Evolutionary conservation across 768 basidiomycete species (phyloP).

Genomic region (Ramaria sp.): DNA sequence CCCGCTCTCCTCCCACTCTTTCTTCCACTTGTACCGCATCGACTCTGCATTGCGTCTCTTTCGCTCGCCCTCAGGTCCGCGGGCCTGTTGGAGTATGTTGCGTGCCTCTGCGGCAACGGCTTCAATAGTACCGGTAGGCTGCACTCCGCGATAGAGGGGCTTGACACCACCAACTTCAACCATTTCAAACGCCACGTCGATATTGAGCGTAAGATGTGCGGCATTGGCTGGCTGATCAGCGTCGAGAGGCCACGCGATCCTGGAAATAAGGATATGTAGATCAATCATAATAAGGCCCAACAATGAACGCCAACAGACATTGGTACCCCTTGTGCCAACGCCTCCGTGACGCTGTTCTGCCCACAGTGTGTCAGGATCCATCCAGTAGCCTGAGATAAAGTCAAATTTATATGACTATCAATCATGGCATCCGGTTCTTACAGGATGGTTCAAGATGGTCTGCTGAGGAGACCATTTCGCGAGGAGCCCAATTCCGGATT

Average conservation of each 20-base stretch:
- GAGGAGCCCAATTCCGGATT: conserved; percentile 13
- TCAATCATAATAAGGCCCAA: neutral
- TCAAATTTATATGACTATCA: too few species aligned
- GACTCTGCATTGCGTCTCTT: conserved; percentile 14
- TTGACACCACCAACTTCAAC: conserved; percentile 16
- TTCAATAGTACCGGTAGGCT: conserved; percentile 14
- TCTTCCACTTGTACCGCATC: neutral
- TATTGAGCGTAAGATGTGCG: conserved; percentile 12
- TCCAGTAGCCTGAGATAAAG: conserved; percentile 13
- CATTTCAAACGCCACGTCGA: conserved; percentile 10
- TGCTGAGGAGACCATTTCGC: conserved; percentile 18
- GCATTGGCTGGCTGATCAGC: conserved; percentile 18
- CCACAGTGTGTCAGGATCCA: conserved; percentile 20
- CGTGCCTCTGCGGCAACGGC: conserved; percentile 13
- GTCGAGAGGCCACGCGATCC: conserved; percentile 19
- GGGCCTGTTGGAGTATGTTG: conserved; percentile 13
- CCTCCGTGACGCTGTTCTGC: too few species aligned
- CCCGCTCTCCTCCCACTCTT: conserved; percentile 4
- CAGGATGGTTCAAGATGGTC: conserved; percentile 15
- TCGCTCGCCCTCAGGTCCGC: conserved; percentile 16
- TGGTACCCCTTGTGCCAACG: too few species aligned
- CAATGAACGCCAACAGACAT: neutral
- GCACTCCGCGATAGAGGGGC: conserved; percentile 13
- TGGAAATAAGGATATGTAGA: neutral
- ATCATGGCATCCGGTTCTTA: neutral